Conservation (phyloP, 1,139 yeast species). For the Candida sp. region DNA sequence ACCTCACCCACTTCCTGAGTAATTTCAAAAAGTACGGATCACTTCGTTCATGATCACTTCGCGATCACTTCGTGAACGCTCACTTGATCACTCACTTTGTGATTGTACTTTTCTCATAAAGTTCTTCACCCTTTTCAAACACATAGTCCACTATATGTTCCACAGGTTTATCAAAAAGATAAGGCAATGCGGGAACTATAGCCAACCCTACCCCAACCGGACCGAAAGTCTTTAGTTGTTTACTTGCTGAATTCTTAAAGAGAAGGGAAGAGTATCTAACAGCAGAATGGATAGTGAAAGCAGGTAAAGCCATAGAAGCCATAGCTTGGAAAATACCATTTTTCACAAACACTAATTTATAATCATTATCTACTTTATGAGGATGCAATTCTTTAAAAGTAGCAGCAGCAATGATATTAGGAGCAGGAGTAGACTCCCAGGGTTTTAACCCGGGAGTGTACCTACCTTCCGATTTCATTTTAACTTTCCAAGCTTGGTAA, state of each 20-base stretch:
- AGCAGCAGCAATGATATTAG: constrained; percentile 38
- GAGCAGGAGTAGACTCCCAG: constrained; percentile 52
- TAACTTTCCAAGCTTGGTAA: constrained; percentile 73
- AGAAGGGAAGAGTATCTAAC: constrained; percentile 67
- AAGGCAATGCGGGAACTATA: constrained; percentile 77
- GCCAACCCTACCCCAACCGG: constrained; percentile 78
- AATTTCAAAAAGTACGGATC: too few species aligned
- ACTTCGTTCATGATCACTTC: too few species aligned
- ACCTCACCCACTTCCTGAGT: too few species aligned
- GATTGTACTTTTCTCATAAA: constrained; percentile 10
- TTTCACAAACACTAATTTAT: constrained; percentile 63
- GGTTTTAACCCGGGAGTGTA: constrained; percentile 63
- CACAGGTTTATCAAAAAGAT: constrained; percentile 79
- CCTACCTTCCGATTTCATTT: constrained; percentile 63
- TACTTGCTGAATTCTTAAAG: constrained; percentile 42
- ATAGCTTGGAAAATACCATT: constrained; percentile 77
- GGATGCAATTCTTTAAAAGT: constrained; percentile 22
- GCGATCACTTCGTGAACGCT: too few species aligned
- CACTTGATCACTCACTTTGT: too few species aligned
- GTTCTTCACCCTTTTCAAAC: constrained; percentile 56
- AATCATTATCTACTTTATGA: constrained; percentile 47
- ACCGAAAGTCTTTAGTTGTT: constrained; percentile 55
- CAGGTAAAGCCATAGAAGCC: constrained; percentile 87
- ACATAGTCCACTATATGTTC: constrained; percentile 64
- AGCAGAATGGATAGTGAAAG: constrained; percentile 78